Evolutionary conservation across 352 stramenopile genomes (phyloP), one percentile per base, ranked within the genome.

Genomic region (Globisporangium cylindrosporum): DNA sequence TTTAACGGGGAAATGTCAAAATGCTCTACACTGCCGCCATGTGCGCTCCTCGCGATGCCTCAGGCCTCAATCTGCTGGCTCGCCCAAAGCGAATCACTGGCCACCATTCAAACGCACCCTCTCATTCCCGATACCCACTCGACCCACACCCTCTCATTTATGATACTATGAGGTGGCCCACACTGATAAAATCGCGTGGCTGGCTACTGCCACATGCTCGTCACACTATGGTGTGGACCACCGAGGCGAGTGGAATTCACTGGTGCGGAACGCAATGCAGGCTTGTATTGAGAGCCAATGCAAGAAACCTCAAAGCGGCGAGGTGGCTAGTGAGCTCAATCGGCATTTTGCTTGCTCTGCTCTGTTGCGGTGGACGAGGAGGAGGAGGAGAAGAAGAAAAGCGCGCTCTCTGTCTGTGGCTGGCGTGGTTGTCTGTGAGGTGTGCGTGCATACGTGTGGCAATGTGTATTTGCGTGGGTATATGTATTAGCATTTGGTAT

Each of bases 1-100:
- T 71, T 76, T 70, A 79, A 73, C 64, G 75, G 73, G 81, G 78
- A 88, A 92, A 92, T 92, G 86, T 92, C 84, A 84, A 91, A 92
- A 84, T 90, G 78, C 68, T 73, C 67, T 59, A 53, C 12, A 25
- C 49, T 25, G 8, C 25, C 24, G 4, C 6, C 2, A 32, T 55
- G 29, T 34, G 46, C 41, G 59, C 48, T 22, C n/a, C 29, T 74
- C 43, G 38, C 55, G 54, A 63, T 66, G 24, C 66, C 65, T 71
- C 76, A 72, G 43, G 34, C 34, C 8, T 14, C 34, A 46, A 18
- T 0, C 38, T 15, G 36, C 36, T 43, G 8, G 36, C 36, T 43
- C 36, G 10, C 36, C 9, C 10, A 14, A 46, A 46, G 72, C 62
- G 73, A 69, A 69, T 24, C 53, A 69, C 56, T 69, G 54, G 10